Percentiles rank a stretch among this genome's conserved stretches.
These are phyloP conservation scores for Calvatia gigantea DNA, from an alignment of 768 basidiomycete genomes.

Conservation along the genomic window DNA sequence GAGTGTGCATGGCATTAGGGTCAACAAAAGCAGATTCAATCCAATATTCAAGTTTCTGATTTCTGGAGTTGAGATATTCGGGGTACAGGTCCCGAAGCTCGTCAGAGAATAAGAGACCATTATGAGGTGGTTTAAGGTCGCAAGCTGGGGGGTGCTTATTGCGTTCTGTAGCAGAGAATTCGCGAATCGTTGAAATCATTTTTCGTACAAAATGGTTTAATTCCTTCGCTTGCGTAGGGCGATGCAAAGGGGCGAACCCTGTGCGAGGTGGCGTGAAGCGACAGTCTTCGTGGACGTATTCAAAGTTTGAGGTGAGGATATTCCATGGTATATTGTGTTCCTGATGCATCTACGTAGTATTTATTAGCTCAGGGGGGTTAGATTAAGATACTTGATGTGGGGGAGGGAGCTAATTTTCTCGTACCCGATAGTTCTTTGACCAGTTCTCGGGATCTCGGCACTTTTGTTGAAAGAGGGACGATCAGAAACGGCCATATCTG, in stretches of 20 bases:
- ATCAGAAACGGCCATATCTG: not conserved
- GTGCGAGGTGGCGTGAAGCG: constrained; percentile 24
- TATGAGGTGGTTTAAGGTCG: constrained; percentile 11
- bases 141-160: constrained; percentile 23
- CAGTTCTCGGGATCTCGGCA: too few relatives aligned
- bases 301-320: constrained; percentile 28
- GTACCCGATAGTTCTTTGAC: too few relatives aligned
- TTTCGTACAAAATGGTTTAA: constrained; percentile 31
- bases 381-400: not conserved
- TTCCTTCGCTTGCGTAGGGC: constrained; percentile 18
- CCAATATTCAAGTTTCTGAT: constrained; percentile 32
- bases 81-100: constrained; percentile 25
- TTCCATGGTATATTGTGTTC: constrained; percentile 38
- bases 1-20: not conserved
- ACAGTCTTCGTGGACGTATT: constrained; percentile 27
- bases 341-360: constrained; percentile 32
- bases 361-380: not conserved
- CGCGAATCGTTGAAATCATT: constrained; percentile 23
- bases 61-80: constrained; percentile 24
- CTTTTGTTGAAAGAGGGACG: not conserved
- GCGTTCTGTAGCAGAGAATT: constrained; percentile 35
- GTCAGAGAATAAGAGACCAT: constrained; percentile 28
- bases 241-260: constrained; percentile 22
- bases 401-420: too few relatives aligned
- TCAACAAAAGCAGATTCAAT: constrained; percentile 14